phyloP scores from a whole-genome alignment of 345 rosid genomes.

The Eucalyptus cladocalyx region DNA sequence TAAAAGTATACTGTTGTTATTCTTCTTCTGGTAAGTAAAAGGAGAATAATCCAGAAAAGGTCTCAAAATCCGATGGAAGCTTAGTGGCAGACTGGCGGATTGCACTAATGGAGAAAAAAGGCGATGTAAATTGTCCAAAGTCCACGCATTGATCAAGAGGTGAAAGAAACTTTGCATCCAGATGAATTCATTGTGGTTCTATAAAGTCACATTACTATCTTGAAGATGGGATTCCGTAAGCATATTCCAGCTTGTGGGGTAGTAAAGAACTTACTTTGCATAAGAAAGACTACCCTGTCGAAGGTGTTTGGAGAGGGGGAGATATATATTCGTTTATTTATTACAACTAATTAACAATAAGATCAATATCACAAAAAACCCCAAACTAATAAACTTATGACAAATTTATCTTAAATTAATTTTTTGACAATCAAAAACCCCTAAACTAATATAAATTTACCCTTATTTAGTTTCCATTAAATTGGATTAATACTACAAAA shows the following conservation, averaged over 20 bases:
- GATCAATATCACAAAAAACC: too few species aligned
- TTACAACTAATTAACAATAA: too few species aligned
- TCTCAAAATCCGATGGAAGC: not conserved
- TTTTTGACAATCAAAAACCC: too few species aligned
- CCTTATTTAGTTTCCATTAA: too few species aligned
- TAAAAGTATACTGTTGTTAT: not conserved
- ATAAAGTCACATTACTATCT: not conserved
- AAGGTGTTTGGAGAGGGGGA: too few species aligned
- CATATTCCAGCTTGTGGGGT: not conserved
- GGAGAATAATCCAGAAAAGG: not conserved
- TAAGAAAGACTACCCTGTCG: not conserved
- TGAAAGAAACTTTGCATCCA: not conserved
- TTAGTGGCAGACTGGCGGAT: not conserved
- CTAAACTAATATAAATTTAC: too few species aligned
- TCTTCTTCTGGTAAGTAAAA: not conserved
- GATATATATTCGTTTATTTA: too few species aligned
- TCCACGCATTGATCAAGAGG: not conserved
- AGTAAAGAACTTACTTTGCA: not conserved
- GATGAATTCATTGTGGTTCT: not conserved
- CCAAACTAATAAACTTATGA: too few species aligned
- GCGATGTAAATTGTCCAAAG: not conserved
- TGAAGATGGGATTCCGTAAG: not conserved
- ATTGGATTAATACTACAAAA: too few species aligned
- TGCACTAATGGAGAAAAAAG: not conserved
- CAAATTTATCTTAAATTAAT: too few species aligned